A percentile compares a stretch with the other conserved stretches of the same genome.
Conservation (phyloP, 176 grass and related monocot species). For the Triticum turgidum region DNA sequence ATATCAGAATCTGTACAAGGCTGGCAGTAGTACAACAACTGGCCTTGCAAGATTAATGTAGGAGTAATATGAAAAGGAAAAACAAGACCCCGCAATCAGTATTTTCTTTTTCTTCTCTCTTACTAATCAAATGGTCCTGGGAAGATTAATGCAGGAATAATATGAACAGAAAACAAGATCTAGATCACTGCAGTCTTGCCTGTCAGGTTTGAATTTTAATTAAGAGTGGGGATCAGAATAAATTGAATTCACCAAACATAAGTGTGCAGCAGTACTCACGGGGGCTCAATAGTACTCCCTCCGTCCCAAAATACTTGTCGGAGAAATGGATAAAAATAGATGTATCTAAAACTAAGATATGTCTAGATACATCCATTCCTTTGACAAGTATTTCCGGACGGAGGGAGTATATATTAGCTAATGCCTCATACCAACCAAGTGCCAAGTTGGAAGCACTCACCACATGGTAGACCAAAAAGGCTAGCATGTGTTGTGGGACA, state of each 20-base stretch:
- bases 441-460: constrained; percentile 31
- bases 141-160: constrained; percentile 24
- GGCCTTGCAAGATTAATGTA: not conserved
- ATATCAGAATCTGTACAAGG: constrained; percentile 1
- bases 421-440: constrained; percentile 30
- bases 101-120: not conserved
- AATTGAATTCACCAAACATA: constrained; percentile 36
- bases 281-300: constrained; percentile 10
- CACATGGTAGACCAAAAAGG: constrained; percentile 32
- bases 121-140: constrained; percentile 6
- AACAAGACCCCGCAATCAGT: not conserved
- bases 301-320: no score
- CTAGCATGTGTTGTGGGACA: constrained; percentile 27
- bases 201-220: constrained; percentile 17
- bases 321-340: no score
- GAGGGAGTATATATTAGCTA: not conserved
- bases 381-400: no score
- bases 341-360: no score
- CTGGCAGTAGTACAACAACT: not conserved
- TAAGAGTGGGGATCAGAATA: constrained; percentile 17
- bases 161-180: constrained; percentile 16
- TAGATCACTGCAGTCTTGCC: not conserved
- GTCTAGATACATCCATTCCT: no score
- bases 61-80: not conserved
- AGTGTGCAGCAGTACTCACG: constrained; percentile 27